phyloP scores from a whole-genome alignment of 768 basidiomycete genomes.

The Postia placenta region DNA sequence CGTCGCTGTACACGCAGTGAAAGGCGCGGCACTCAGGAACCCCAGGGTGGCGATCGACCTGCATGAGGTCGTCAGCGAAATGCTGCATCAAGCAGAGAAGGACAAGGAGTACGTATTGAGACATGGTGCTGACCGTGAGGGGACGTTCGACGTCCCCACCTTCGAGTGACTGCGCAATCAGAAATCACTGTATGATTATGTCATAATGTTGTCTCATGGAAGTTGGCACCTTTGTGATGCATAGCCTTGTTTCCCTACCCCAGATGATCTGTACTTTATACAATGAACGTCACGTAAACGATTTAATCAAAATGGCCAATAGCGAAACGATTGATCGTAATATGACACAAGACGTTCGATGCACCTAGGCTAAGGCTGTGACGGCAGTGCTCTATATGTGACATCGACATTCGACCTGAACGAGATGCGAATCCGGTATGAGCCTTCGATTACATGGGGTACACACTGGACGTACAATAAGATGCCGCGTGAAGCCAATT shows the following conservation, averaged over 20 bases:
- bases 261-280: no score
- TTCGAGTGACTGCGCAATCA: slow-evolving; percentile 11
- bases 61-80: slow-evolving; percentile 48
- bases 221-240: not conserved
- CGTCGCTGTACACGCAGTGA: slow-evolving; percentile 56
- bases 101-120: slow-evolving; percentile 56
- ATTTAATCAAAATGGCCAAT: no score
- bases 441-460: no score
- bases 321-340: no score
- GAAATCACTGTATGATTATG: no score
- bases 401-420: no score
- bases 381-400: no score
- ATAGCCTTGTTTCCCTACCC: no score
- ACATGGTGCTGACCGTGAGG: slow-evolving; percentile 37
- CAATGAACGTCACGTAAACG: no score
- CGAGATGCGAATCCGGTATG: no score
- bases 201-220: not conserved
- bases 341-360: no score
- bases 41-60: slow-evolving; percentile 48
- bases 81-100: slow-evolving; percentile 56
- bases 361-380: no score
- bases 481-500: not conserved
- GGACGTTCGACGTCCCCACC: slow-evolving; percentile 15
- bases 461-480: not conserved
- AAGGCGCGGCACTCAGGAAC: slow-evolving; percentile 47